Base-by-base conservation (phyloP, 805 yeast species). In the Candida taoyuanica region DNA sequence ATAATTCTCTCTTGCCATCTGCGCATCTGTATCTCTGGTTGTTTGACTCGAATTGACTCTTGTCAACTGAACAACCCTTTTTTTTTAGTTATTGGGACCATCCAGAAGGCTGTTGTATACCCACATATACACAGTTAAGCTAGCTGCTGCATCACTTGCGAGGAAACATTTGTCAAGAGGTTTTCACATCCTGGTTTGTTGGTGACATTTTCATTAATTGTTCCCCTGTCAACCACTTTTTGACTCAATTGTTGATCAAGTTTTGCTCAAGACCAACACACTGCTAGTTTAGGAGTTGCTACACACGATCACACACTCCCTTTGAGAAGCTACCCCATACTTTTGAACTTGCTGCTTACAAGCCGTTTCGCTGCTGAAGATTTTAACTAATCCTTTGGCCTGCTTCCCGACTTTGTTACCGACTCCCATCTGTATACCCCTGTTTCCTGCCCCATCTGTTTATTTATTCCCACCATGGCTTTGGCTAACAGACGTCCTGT, bases 401-500 rank as follows among this genome's bases (percentile, higher is more conserved):
- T n/a, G n/a, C n/a, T n/a, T n/a, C n/a, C n/a, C n/a, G n/a, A n/a
- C n/a, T 39, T 31, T 18, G 15, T 21, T 7, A n/a, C 19, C 19
- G n/a, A 16, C 35, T 30, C 15, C 20, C 25, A 9, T 20, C 32
- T 27, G 29, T 11, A n/a, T n/a, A 27, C 25, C 26, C 18, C 27
- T 31, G 35, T 34, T 29, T 24, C 28, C 28, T n/a, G 15, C 28
- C 28, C 15, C 14, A 25, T 25, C 14, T 9, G 14, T 14, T 7
- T 25, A 9, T 6, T 14, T n/a, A 25, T 14, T 28, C 18, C 11
- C 17, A 53, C 20, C 32, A 77, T 77, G 84, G 84, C 84, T 40
- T 68, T 77, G 63, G 77, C 84, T 44, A 79, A 77, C 55, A 72
- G 80, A 66, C 74, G 81, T 68, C 82, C 82, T 19, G 67, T 75